These are phyloP conservation scores for Angomonas ambiguus DNA, from an alignment of 208 protist genomes.

Conservation along the genomic window DNA sequence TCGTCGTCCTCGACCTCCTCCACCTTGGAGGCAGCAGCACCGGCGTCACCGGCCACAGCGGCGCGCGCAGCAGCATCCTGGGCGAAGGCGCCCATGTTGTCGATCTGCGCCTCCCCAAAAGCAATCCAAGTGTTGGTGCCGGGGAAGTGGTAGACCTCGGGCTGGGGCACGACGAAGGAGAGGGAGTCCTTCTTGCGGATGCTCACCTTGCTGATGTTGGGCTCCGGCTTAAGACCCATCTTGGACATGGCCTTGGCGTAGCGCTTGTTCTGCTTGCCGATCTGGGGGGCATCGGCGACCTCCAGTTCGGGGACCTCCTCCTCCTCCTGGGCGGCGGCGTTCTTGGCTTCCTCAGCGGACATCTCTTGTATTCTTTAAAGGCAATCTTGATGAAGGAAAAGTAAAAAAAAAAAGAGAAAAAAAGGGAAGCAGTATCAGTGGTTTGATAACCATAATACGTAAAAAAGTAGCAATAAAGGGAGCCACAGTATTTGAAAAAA, in stretches of 20 bases:
- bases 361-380: constrained; percentile 19
- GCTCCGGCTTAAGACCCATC: constrained; percentile 94
- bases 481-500: no score
- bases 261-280: constrained; percentile 91
- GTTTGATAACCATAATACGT: background rate
- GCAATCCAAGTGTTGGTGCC: constrained; percentile 96
- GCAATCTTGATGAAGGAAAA: constrained; percentile 1
- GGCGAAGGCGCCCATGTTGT: constrained; percentile 71
- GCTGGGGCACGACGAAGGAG: constrained; percentile 91
- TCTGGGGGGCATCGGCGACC: constrained; percentile 60
- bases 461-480: no score
- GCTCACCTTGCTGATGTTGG: constrained; percentile 91
- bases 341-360: constrained; percentile 52
- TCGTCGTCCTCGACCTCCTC: constrained; percentile 35
- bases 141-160: constrained; percentile 96
- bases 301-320: constrained; percentile 76
- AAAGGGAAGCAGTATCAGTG: background rate
- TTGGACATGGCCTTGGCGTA: constrained; percentile 95
- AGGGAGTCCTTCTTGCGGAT: constrained; percentile 89
- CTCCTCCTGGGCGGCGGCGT: constrained; percentile 42
- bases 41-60: constrained; percentile 35
- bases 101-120: constrained; percentile 96
- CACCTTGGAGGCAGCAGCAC: constrained; percentile 19
- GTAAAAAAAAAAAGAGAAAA: background rate
- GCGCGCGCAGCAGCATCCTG: constrained; percentile 70